Conservation (phyloP, 2,329 filamentous ascomycete genomes). For the Tricladium varicosporioides region DNA sequence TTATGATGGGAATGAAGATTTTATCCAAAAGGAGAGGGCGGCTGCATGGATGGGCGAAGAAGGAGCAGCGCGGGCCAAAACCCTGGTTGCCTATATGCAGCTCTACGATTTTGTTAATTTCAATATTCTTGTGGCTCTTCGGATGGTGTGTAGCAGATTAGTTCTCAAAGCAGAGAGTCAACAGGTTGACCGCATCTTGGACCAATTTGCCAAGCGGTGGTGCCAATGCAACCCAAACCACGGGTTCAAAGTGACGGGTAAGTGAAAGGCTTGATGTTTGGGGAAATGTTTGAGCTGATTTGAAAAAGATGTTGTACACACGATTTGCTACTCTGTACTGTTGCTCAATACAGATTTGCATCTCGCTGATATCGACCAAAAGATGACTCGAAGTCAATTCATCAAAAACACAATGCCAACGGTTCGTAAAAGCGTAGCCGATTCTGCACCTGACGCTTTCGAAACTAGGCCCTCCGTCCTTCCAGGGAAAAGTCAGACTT, state of each 20-base stretch:
- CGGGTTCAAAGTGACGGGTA: constrained; percentile 86
- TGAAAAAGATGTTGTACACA: constrained; percentile 81
- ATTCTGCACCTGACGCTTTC: constrained; percentile 68
- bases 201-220: constrained; percentile 87
- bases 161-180: constrained; percentile 90
- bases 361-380: constrained; percentile 88
- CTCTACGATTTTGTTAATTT: constrained; percentile 82
- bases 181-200: constrained; percentile 91
- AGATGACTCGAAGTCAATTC: constrained; percentile 94
- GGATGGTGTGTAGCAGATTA: constrained; percentile 77
- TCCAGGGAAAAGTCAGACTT: constrained; percentile 36
- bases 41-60: constrained; percentile 80
- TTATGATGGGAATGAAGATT: constrained; percentile 79
- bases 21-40: constrained; percentile 74
- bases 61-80: constrained; percentile 55
- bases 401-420: constrained; percentile 95
- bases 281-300: constrained; percentile 12
- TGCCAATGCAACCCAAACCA: constrained; percentile 90
- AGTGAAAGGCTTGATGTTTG: constrained; percentile 33
- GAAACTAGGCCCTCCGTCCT: constrained; percentile 53
- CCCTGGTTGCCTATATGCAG: constrained; percentile 79
- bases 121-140: constrained; percentile 76
- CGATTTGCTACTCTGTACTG: constrained; percentile 93
- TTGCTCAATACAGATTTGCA: constrained; percentile 95
- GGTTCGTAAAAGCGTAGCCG: constrained; percentile 71